Conservation (phyloP, 1,284 basidiomycete genomes). For the Wolfiporia cocos region DNA sequence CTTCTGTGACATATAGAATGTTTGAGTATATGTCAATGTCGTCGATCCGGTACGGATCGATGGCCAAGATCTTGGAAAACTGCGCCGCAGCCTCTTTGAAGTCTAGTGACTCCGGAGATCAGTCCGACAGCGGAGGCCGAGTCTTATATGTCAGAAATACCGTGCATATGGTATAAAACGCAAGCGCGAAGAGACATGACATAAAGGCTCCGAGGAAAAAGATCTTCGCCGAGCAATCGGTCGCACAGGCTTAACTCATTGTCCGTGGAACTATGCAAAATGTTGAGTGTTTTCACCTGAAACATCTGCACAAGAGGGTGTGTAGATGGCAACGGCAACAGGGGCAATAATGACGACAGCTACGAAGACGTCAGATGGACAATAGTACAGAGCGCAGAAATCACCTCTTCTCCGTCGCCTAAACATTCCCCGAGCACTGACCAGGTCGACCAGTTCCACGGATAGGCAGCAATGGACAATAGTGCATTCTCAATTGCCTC, state of each 20-base stretch:
- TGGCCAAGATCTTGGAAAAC: slow-evolving; percentile 74
- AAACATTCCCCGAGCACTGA: slow-evolving; percentile 75
- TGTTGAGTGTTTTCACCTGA: slow-evolving; percentile 84
- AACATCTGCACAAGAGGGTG: slow-evolving; percentile 84
- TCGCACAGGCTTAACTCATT: slow-evolving; percentile 77
- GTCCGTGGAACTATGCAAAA: slow-evolving; percentile 83
- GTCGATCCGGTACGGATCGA: slow-evolving; percentile 90
- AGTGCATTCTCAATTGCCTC: slow-evolving; percentile 85
- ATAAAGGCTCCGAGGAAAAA: slow-evolving; percentile 84
- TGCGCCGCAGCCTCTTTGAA: slow-evolving; percentile 79
- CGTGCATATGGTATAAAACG: slow-evolving; percentile 86
- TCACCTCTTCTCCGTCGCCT: slow-evolving; percentile 86
- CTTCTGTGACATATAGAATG: slow-evolving; percentile 94
- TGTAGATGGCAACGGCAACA: slow-evolving; percentile 58
- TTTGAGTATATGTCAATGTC: slow-evolving; percentile 97
- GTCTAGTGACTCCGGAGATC: slow-evolving; percentile 41
- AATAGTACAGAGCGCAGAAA: slow-evolving; percentile 4
- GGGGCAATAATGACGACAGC: slow-evolving; percentile 58
- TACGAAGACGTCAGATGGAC: slow-evolving; percentile 22
- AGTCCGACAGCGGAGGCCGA: neutral
- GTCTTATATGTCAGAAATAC: slow-evolving; percentile 39
- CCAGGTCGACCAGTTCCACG: slow-evolving; percentile 99
- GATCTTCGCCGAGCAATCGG: slow-evolving; percentile 59
- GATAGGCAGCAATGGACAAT: slow-evolving; percentile 73
- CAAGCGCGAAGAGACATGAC: slow-evolving; percentile 82